A percentile compares a stretch with the other conserved stretches of the same genome.
These are phyloP conservation scores for Pythium utonaiense DNA, from an alignment of 352 stramenopile species.

Conservation along the genomic window DNA sequence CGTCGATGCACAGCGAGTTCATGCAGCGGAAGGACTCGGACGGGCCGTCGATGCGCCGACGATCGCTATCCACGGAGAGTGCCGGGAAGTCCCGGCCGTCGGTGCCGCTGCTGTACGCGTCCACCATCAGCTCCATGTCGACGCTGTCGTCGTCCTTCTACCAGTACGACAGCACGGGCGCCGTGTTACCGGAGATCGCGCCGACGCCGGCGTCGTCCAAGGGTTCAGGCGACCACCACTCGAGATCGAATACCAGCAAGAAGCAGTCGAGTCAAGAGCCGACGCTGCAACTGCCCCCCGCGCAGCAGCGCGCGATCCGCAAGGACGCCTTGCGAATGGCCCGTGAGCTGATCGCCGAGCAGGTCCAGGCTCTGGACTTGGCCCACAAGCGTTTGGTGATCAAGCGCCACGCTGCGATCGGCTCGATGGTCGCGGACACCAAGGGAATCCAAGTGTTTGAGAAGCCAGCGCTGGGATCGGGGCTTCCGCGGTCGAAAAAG, in stretches of 20 bases:
- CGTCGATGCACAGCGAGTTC: constrained; percentile 21
- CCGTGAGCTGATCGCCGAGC: constrained; percentile 11
- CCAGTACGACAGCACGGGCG: constrained; percentile 19
- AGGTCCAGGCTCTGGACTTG: constrained; percentile 10
- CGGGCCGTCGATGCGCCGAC: neutral
- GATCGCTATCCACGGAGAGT: constrained; percentile 18
- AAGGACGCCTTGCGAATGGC: constrained; percentile 14
- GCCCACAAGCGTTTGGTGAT: constrained; percentile 7
- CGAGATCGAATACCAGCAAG: neutral
- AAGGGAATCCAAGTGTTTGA: constrained; percentile 21
- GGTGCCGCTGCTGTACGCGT: constrained; percentile 22
- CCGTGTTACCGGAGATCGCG: constrained; percentile 2
- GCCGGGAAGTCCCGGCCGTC: constrained; percentile 13
- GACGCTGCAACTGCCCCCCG: constrained; percentile 9
- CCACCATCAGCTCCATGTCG: constrained; percentile 25
- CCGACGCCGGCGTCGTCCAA: constrained; percentile 8
- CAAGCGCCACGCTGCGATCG: neutral
- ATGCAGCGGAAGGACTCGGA: constrained; percentile 7
- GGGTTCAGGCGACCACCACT: neutral
- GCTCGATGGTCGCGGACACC: constrained; percentile 3
- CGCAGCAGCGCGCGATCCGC: constrained; percentile 15
- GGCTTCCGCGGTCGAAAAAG: constrained; percentile 6
- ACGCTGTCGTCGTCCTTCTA: constrained; percentile 22
- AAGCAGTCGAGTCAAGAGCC: neutral
- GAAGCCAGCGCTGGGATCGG: constrained; percentile 4